Base-by-base conservation (phyloP, 2,329 filamentous ascomycete species). In the Verticillium isaacii region DNA sequence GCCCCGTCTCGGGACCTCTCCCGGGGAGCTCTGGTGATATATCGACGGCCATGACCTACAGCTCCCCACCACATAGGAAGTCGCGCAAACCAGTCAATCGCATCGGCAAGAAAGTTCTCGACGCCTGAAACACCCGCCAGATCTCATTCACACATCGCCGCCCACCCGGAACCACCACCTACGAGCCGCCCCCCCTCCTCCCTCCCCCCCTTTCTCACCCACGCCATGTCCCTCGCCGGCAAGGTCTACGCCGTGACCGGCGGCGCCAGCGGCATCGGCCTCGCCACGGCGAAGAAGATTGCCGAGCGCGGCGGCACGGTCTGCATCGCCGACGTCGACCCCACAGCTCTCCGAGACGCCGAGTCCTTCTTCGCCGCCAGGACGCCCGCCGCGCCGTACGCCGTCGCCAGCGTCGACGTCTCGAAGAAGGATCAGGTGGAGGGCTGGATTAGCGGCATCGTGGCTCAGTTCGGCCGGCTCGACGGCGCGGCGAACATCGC, bases 401-500 rank as follows among this genome's bases (percentile, higher is more conserved):
- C 59, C 12, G 54, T 60, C 2, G 61, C 56, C 25, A 50, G 34
- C 3, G 77, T 85, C 29, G 81, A 85, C 62, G 73, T 85, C 19
- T 78, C 77, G 29, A 74, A 78, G 62, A 73, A 75, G 57, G 67
- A 70, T 4, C 73, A 82, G 32, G 82, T 84, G 7, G 80, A 85
- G 29, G 67, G 67, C 23, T 85, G 82, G 82, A 77, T 83, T 55
- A 70, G 73, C 5, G 70, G 68, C 55, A 76, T 78, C 9, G 70
- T 85, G 17, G 66, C 73, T 15, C 73, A 73, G 34, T 82, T 82
- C 59, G 83, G 83, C 5, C 77, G 77, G 59, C 75, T 85, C 11
- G 80, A 84, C 66, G 79, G 82, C 5, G 81, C 82, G 29, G 82
- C 80, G 12, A 85, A 87, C 61, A 75, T 82, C 9, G 85, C 85